Evolutionary conservation across 2,329 filamentous ascomycete genomes (phyloP).

Genomic region (Dendryphion nanum): DNA sequence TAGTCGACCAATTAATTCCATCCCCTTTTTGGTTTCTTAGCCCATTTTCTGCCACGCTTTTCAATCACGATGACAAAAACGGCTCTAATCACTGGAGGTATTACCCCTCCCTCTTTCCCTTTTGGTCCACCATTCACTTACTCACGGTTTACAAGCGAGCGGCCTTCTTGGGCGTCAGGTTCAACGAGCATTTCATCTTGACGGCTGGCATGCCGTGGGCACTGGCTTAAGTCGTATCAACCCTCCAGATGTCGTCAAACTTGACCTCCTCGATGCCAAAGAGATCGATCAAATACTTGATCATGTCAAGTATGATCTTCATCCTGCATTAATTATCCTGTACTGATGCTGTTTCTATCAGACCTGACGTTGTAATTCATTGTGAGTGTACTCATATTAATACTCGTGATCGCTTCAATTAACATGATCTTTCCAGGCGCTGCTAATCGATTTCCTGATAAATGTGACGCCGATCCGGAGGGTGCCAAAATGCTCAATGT

Average conservation of each 20-base stretch:
- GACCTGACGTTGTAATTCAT: conserved; percentile 76
- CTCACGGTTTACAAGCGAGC: conserved; percentile 58
- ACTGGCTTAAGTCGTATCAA: conserved; percentile 67
- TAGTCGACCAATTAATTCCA: too few relatives aligned
- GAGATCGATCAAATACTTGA: conserved; percentile 50
- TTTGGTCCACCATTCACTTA: too few relatives aligned
- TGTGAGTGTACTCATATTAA: conserved; percentile 53
- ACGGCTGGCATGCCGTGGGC: conserved; percentile 54
- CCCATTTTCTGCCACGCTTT: too few relatives aligned
- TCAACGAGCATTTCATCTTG: conserved; percentile 64
- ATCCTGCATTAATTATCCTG: too few relatives aligned
- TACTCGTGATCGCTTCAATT: not conserved
- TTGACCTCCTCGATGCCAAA: conserved; percentile 48
- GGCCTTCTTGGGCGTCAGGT: conserved; percentile 82
- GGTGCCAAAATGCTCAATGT: conserved; percentile 74
- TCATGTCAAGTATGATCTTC: conserved; percentile 50
- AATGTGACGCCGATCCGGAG: conserved; percentile 75
- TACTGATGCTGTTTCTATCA: too few relatives aligned
- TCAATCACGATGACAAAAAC: conserved; percentile 45
- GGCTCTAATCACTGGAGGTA: conserved; percentile 73
- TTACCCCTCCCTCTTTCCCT: too few relatives aligned
- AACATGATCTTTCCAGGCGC: conserved; percentile 62
- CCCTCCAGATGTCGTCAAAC: conserved; percentile 61
- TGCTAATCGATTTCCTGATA: conserved; percentile 84
- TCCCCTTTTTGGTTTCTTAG: too few relatives aligned